These are phyloP conservation scores for Selenicereus undatus DNA, from an alignment of 148 eudicot species.

Conservation along the genomic window DNA sequence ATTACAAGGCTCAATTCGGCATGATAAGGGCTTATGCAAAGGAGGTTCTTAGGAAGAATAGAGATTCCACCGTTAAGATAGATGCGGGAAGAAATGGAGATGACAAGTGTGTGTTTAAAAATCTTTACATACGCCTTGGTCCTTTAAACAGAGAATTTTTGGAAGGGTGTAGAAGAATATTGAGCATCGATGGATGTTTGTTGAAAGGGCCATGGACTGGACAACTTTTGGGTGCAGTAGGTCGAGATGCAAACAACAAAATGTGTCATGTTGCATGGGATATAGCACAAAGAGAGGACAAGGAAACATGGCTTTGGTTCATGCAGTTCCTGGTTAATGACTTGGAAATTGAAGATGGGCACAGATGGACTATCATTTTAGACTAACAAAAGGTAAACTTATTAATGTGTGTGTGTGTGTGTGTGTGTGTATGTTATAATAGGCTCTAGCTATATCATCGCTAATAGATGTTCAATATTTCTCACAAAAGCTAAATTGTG, in stretches of 20 bases:
- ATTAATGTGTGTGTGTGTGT: no score
- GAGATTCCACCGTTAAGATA: background rate
- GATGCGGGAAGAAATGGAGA: no score
- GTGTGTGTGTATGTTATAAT: no score
- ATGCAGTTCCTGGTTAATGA: background rate
- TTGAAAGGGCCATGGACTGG: background rate
- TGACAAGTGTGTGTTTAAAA: background rate
- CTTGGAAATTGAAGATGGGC: background rate
- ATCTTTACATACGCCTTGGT: background rate
- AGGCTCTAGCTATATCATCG: no score
- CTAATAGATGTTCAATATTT: no score
- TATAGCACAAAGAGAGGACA: background rate
- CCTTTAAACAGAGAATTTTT: background rate
- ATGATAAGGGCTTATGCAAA: background rate
- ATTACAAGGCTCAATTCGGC: background rate
- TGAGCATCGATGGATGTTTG: background rate
- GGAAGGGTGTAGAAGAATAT: background rate
- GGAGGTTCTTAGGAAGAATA: background rate
- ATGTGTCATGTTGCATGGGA: background rate
- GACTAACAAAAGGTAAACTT: background rate
- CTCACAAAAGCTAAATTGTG: no score
- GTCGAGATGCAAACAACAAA: background rate
- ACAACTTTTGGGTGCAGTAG: background rate
- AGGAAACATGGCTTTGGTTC: background rate
- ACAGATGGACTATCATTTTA: background rate